These are phyloP conservation scores for Yarrowia hollandica DNA, from an alignment of 805 yeast genomes.

Conservation along the genomic window DNA sequence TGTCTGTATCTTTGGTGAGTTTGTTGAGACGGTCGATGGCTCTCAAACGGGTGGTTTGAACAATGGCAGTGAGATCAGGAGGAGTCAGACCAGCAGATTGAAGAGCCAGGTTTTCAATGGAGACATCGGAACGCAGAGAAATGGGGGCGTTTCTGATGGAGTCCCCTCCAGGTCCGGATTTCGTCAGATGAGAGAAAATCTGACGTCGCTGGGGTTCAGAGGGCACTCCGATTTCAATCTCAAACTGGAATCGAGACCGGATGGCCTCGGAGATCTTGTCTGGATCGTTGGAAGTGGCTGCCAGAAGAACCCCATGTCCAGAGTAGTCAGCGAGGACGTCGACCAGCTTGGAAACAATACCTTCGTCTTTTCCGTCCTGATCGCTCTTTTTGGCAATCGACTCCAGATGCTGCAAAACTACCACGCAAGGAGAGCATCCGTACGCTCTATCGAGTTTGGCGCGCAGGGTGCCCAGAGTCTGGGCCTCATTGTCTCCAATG, in stretches of 20 bases:
- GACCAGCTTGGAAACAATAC: conserved; percentile 50
- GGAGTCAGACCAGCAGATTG: conserved; percentile 95
- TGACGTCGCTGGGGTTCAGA: conserved; percentile 67
- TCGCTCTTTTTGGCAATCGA: conserved; percentile 66
- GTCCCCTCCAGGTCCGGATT: background rate
- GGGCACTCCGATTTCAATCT: conserved; percentile 74
- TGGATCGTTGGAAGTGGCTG: conserved; percentile 67
- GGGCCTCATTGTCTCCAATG: conserved; percentile 69
- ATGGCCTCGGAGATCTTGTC: conserved; percentile 67
- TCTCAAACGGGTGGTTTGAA: conserved; percentile 59
- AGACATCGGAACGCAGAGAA: conserved; percentile 47
- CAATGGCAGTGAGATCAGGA: conserved; percentile 70
- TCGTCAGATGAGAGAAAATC: conserved; percentile 55
- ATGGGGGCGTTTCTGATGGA: conserved; percentile 9
- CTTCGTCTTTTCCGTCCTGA: conserved; percentile 51
- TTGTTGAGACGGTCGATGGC: conserved; percentile 52
- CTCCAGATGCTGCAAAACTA: conserved; percentile 74
- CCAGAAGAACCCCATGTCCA: conserved; percentile 50
- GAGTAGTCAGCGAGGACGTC: conserved; percentile 57
- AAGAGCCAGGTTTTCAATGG: conserved; percentile 59
- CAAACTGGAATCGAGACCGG: conserved; percentile 72
- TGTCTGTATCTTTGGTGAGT: conserved; percentile 20
- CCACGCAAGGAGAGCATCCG: conserved; percentile 48
- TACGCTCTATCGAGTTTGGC: conserved; percentile 73
- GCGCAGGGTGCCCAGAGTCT: conserved; percentile 71